phyloP scores from a whole-genome alignment of 768 basidiomycete genomes.

The Imleria badia region DNA sequence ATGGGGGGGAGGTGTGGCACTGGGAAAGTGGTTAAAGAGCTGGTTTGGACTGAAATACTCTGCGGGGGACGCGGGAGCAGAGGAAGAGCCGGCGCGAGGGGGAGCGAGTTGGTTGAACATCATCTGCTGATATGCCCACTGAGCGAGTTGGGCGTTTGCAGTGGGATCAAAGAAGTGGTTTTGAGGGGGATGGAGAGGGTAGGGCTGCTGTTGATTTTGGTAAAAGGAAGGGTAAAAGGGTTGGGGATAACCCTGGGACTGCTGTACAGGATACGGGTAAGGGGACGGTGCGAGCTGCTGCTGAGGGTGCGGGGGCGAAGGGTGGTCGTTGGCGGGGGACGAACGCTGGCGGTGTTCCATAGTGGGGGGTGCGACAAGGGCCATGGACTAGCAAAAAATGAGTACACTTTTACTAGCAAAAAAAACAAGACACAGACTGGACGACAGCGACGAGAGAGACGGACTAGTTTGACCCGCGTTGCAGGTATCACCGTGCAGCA shows the following conservation, averaged over 20 bases:
- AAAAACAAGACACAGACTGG: neutral
- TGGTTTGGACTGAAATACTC: constrained; percentile 64
- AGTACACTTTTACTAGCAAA: no score
- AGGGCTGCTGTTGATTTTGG: constrained; percentile 62
- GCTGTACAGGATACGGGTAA: constrained; percentile 71
- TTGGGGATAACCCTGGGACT: constrained; percentile 62
- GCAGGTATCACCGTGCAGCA: neutral
- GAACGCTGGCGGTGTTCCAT: constrained; percentile 70
- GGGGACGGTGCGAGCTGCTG: constrained; percentile 30
- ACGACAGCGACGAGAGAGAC: neutral
- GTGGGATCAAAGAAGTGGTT: constrained; percentile 71
- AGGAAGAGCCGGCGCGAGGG: constrained; percentile 40
- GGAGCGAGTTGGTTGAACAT: constrained; percentile 65
- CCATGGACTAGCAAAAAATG: constrained; percentile 52
- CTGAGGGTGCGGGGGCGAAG: constrained; percentile 31
- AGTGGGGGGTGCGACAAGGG: constrained; percentile 66
- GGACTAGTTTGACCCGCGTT: constrained; percentile 5
- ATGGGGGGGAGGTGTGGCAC: constrained; percentile 67
- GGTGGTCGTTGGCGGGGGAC: constrained; percentile 57
- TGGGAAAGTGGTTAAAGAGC: constrained; percentile 66
- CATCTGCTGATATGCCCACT: constrained; percentile 93
- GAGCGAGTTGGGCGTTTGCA: constrained; percentile 73
- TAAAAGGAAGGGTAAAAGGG: constrained; percentile 81
- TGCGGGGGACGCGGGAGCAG: constrained; percentile 38
- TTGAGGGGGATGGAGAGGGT: constrained; percentile 46